Percentiles rank a stretch among this genome's conserved stretches.
phyloP scores from a whole-genome alignment of 352 stramenopile genomes.

The Globisporangium okanoganense region DNA sequence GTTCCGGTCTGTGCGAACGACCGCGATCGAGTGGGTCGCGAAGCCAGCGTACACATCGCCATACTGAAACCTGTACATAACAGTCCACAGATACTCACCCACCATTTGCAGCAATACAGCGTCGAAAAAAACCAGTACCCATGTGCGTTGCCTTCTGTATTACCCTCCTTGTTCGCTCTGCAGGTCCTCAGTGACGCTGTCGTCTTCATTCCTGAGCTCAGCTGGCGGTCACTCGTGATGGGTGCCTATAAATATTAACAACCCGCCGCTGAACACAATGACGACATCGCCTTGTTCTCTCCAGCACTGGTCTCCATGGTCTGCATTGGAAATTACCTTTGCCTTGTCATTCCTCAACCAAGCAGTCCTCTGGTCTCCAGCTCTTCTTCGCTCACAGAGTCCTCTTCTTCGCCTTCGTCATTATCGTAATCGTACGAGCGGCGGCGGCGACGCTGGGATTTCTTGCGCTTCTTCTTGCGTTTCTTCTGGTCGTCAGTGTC shows the following conservation, averaged over 20 bases:
- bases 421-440: slow-evolving; percentile 35
- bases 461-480: slow-evolving; percentile 23
- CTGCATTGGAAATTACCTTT: background rate
- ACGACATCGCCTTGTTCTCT: background rate
- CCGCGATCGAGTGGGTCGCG: slow-evolving; percentile 19
- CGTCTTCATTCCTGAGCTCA: background rate
- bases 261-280: background rate
- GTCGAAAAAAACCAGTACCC: background rate
- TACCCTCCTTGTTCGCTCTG: background rate
- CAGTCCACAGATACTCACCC: too few relatives aligned
- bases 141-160: background rate
- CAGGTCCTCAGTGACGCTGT: background rate
- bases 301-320: background rate
- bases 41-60: background rate
- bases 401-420: slow-evolving; percentile 24
- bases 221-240: background rate
- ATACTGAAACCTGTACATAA: background rate
- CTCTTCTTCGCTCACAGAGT: slow-evolving; percentile 24
- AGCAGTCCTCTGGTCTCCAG: slow-evolving; percentile 49
- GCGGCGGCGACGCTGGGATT: slow-evolving; percentile 13
- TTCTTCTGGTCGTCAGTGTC: slow-evolving; percentile 22
- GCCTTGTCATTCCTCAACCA: too few relatives aligned
- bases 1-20: slow-evolving; percentile 29
- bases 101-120: background rate
- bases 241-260: slow-evolving; percentile 17